A percentile compares a stretch with the other conserved stretches of the same genome.
These are phyloP conservation scores for Serpula lacrymans DNA, from an alignment of 768 basidiomycete species.

Conservation along the genomic window DNA sequence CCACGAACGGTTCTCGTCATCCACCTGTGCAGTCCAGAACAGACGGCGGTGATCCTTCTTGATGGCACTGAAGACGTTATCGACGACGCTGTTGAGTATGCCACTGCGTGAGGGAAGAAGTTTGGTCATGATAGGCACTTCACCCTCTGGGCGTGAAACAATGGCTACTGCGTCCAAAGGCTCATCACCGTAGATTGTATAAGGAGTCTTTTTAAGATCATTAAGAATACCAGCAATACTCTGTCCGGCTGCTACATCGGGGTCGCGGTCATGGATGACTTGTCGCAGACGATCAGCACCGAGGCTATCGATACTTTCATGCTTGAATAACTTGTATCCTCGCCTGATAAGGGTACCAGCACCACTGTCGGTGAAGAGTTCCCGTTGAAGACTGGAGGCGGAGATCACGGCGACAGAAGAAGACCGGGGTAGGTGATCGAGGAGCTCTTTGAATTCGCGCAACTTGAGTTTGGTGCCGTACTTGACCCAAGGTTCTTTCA, in stretches of 20 bases:
- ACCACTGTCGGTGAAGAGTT: constrained; percentile 97
- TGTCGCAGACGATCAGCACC: constrained; percentile 94
- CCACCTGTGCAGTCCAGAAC: constrained; percentile 97
- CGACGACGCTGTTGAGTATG: constrained; percentile 89
- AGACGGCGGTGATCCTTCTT: constrained; percentile 90
- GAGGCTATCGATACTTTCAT: constrained; percentile 72
- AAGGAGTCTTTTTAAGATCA: constrained; percentile 76
- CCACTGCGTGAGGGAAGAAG: constrained; percentile 86
- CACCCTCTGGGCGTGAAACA: constrained; percentile 86
- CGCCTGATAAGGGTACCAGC: constrained; percentile 98
- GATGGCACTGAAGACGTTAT: constrained; percentile 97
- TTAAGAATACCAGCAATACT: constrained; percentile 87
- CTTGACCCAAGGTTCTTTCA: constrained; percentile 99
- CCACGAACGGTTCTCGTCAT: constrained; percentile 97
- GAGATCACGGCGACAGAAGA: constrained; percentile 99
- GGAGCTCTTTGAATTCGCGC: constrained; percentile 97
- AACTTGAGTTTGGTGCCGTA: constrained; percentile 99
- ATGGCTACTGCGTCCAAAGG: constrained; percentile 94
- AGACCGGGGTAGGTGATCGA: constrained; percentile 96
- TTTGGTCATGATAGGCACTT: constrained; percentile 89
- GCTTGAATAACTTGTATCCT: constrained; percentile 97
- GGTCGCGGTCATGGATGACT: constrained; percentile 93
- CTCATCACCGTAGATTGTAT: constrained; percentile 98
- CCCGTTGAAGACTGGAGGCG: constrained; percentile 88
- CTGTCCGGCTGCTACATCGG: constrained; percentile 75